Conservation (phyloP, 2,329 filamentous ascomycete genomes). For the Cryphonectria japonica region DNA sequence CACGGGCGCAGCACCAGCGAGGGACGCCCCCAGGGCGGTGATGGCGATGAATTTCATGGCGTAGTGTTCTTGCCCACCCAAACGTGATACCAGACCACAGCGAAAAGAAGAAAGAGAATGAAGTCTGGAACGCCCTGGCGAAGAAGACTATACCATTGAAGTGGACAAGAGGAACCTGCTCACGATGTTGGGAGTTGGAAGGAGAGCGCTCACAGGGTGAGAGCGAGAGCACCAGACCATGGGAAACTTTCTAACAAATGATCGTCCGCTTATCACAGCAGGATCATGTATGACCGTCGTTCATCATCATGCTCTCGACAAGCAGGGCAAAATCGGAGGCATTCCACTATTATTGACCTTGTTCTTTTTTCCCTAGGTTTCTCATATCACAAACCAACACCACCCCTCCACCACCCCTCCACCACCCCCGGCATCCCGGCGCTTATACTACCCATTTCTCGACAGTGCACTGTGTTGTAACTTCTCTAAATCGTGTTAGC, state of each 20-base stretch:
- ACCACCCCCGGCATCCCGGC: background rate
- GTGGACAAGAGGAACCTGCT: conserved; percentile 6
- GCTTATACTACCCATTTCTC: background rate
- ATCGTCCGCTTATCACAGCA: conserved; percentile 14
- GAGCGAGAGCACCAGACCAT: background rate
- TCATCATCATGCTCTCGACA: conserved; percentile 12
- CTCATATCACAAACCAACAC: too few relatives aligned
- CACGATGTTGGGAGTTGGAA: conserved; percentile 13
- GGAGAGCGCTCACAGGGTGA: background rate
- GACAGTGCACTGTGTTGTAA: background rate
- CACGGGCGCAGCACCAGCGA: conserved; percentile 26
- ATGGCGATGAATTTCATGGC: conserved; percentile 42
- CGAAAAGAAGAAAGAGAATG: background rate
- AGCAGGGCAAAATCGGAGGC: conserved; percentile 9
- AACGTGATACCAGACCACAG: conserved; percentile 21
- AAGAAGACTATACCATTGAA: conserved; percentile 6
- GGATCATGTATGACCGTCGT: conserved; percentile 14
- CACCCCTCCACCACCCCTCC: too few relatives aligned
- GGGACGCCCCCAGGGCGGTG: conserved; percentile 40
- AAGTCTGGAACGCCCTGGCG: background rate
- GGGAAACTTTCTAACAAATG: conserved; percentile 17
- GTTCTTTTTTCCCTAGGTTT: too few relatives aligned
- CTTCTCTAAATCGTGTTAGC: background rate
- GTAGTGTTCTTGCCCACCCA: conserved; percentile 1
- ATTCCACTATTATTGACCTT: background rate